These are phyloP conservation scores for Termitomyces sp. DNA, from an alignment of 768 basidiomycete species.

Conservation along the genomic window DNA sequence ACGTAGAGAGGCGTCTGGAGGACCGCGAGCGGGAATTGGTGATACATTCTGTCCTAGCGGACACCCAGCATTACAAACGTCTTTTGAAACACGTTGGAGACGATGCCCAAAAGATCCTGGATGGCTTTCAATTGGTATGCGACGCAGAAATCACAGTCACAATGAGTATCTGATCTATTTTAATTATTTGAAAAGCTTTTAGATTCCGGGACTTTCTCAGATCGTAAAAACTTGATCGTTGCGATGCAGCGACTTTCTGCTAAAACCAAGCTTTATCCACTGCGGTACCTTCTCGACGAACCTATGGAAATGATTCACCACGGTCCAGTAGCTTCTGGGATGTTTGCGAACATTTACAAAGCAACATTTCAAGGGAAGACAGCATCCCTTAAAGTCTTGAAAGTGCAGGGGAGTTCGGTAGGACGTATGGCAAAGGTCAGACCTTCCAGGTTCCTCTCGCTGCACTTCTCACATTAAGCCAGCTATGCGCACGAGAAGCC, in stretches of 20 bases:
- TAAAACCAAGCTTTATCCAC: conserved; percentile 5
- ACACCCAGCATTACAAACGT: neutral
- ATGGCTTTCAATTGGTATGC: conserved; percentile 3
- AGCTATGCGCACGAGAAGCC: conserved; percentile 11
- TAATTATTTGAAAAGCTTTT: neutral
- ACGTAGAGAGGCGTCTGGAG: no score
- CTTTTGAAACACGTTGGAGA: neutral
- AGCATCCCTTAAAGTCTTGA: conserved; percentile 6
- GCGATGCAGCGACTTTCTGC: conserved; percentile 4
- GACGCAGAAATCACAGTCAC: neutral
- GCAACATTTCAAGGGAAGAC: neutral
- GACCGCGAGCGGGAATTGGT: conserved; percentile 16
- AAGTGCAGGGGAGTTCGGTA: neutral
- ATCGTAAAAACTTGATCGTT: conserved; percentile 1
- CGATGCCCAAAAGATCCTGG: conserved; percentile 2
- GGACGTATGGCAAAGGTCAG: neutral
- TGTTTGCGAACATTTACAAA: neutral
- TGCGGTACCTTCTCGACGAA: neutral
- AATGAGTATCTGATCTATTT: neutral
- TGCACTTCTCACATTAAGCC: neutral
- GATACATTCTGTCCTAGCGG: neutral
- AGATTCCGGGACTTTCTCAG: neutral
- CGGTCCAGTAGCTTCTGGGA: neutral
- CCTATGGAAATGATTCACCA: neutral
- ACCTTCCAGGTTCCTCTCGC: neutral